Evolutionary conservation across 2,329 filamentous ascomycete genomes (phyloP), one percentile per base, ranked within the genome.

Genomic region (Aspergillus quadrilineatus): DNA sequence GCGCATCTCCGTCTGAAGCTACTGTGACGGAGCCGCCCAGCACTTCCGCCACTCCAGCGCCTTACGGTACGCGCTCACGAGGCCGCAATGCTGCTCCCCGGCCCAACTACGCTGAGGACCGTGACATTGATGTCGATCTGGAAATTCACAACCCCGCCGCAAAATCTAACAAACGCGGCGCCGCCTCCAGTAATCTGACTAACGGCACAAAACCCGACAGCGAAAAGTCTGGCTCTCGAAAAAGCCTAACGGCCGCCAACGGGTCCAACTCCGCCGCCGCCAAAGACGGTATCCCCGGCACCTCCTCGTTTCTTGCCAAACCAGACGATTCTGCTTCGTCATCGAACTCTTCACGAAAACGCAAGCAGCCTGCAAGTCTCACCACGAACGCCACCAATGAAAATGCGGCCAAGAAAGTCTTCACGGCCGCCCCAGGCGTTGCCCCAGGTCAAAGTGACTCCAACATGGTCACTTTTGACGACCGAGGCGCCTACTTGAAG

Each of bases 21-120:
- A 67, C 67, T 54, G 59, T 58, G 34, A 65, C 69, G 60, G 72
- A 75, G 57, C 65, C 70, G 59, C 67, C 73, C 60, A 72, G 72
- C 63, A 66, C 68, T 60, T 73, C 77, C 64, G 81, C 82, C 63
- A 78, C 76, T 29, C 79, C 88, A 50, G 86, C 85, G 65, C 87
- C 86, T 47, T 97, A 99, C 75, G 93, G 93, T 69, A 99, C 94
- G 72, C 89, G 92, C 67, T 97, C 92, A 66, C 89, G 94, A 73
- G 96, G 96, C 75, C 88, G 92, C 69, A 87, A 85, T 56, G 89
- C 89, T 51, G 89, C 89, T 52, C 83, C 89, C 65, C 89, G 94
- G 65, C 87, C 89, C 63, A 99, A 99, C 76, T 99, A 99, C 75
- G 93, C 94, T 50, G 94, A 99, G 77, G 90, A 93, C 75, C 89